phyloP scores from a whole-genome alignment of 2,329 filamentous ascomycete genomes.

The Clonostachys rosea region DNA sequence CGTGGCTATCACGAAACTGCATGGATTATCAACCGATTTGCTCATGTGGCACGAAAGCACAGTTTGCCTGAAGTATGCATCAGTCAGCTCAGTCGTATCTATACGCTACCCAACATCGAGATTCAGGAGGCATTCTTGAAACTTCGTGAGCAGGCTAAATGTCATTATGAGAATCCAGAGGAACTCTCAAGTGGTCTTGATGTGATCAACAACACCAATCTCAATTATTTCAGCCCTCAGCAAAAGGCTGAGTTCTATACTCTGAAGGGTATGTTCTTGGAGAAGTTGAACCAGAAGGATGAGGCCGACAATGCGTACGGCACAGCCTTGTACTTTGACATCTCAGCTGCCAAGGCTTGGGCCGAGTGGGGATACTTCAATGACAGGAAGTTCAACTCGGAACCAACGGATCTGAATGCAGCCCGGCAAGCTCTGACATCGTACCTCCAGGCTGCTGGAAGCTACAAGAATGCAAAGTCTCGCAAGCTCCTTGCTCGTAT shows the following conservation, averaged over 20 bases:
- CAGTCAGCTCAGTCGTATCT: conserved; percentile 93
- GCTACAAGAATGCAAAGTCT: conserved; percentile 96
- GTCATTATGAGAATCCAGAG: conserved; percentile 92
- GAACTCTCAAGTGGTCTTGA: conserved; percentile 91
- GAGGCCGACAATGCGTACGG: conserved; percentile 94
- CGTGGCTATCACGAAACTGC: conserved; percentile 97
- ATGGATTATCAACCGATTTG: conserved; percentile 99
- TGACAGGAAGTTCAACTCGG: conserved; percentile 91
- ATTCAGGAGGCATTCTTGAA: conserved; percentile 99
- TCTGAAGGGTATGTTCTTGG: conserved; percentile 98
- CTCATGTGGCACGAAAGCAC: conserved; percentile 95
- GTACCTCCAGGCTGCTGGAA: conserved; percentile 90
- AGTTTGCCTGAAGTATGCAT: conserved; percentile 96
- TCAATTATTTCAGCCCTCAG: conserved; percentile 93
- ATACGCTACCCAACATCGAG: conserved; percentile 97
- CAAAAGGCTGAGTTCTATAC: conserved; percentile 99
- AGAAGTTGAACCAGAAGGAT: conserved; percentile 84
- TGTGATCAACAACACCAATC: conserved; percentile 98
- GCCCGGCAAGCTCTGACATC: conserved; percentile 92
- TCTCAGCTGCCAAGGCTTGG: conserved; percentile 95
- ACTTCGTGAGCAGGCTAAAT: conserved; percentile 96
- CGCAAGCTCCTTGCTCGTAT: conserved; percentile 90
- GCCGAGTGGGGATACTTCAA: conserved; percentile 99
- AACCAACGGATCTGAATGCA: conserved; percentile 74
- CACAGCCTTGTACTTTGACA: conserved; percentile 91